Base-by-base conservation (phyloP, 106 monocot genomes). In the Apostasia shenzhenica region DNA sequence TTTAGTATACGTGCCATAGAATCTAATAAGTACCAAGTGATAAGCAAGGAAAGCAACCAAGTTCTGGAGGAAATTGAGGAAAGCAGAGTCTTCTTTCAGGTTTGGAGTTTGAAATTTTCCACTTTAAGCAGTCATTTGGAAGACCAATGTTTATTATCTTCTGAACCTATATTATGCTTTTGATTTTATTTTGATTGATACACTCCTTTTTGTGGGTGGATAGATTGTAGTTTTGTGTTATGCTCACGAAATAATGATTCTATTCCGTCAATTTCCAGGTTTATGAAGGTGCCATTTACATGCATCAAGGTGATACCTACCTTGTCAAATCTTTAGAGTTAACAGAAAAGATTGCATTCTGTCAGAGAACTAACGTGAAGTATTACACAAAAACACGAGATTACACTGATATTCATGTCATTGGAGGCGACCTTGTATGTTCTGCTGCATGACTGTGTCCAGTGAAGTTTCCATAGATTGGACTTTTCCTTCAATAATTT, bases 351-450 rank as follows among this genome's bases (percentile, higher is more conserved):
- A 68, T 82, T 75, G 97, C 89, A 14, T 81, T 87, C 41, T 97
- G 92, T 71, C 82, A 83, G 54, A 97, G 83, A 77, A 81, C 92
- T 75, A 92, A 90, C 66, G 78, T 97, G 73, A 92, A 97, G 61
- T 90, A 97, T 67, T 97, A 83, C 55, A 97, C 97, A 40, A 92
- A 97, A 79, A 90, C 87, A 50, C 84, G 97, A 53, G 97, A 97
- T 74, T 97, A 85, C 71, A 92, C 89, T 43, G 87, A 86, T 72
- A 83, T 97, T 67, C 84, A 87, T 67, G 80, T 97, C 44, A 54
- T 69, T 80, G 97, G 97, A 74, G 72, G 86, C 49, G 77, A 92
- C 57, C 61, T 87, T 85, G 95, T 92, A 95, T 60, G 95, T 79
- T 43, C 53, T 38, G n/a, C 5, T 66, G 50, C 54, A 55, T 70